phyloP scores from a whole-genome alignment of 192 early-diverging fungal genomes.

The Coemansia sp. region DNA sequence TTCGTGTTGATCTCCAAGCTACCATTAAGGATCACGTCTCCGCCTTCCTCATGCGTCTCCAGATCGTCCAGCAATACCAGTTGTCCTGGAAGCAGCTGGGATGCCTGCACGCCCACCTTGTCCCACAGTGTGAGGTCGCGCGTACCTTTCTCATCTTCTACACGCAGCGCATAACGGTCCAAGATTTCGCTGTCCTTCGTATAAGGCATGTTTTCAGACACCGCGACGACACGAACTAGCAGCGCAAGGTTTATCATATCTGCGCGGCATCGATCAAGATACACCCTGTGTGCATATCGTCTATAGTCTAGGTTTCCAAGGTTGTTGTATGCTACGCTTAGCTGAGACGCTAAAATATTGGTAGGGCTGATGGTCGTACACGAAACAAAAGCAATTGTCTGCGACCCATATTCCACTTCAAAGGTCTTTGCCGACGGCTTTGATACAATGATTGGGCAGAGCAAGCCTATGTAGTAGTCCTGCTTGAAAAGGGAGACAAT shows the following conservation, averaged over 20 bases:
- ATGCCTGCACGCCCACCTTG: slow-evolving; percentile 23
- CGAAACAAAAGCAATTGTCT: slow-evolving; percentile 46
- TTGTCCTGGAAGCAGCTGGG: slow-evolving; percentile 39
- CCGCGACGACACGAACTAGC: slow-evolving; percentile 36
- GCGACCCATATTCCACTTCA: slow-evolving; percentile 31
- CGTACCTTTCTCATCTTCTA: slow-evolving; percentile 30
- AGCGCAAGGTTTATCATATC: slow-evolving; percentile 39
- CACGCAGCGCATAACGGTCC: slow-evolving; percentile 40
- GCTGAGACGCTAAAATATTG: slow-evolving; percentile 10
- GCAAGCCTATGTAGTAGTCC: slow-evolving; percentile 35
- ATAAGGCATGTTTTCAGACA: slow-evolving; percentile 41
- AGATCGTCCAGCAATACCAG: slow-evolving; percentile 33
- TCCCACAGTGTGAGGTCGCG: slow-evolving; percentile 51
- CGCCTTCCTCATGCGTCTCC: slow-evolving; percentile 26
- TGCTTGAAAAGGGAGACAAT: slow-evolving; percentile 23
- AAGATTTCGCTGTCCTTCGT: background rate
- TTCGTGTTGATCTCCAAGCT: slow-evolving; percentile 19
- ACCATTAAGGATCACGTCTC: slow-evolving; percentile 36
- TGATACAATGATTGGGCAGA: slow-evolving; percentile 22
- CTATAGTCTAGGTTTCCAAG: slow-evolving; percentile 38
- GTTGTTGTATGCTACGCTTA: slow-evolving; percentile 31
- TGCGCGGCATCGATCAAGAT: slow-evolving; percentile 26
- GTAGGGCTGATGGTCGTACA: background rate
- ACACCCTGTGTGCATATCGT: slow-evolving; percentile 26
- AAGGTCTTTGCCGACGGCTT: background rate